Evolutionary conservation across 768 basidiomycete genomes (phyloP), one percentile per base, ranked within the genome.

Genomic region (Leccinum aurantiacum): DNA sequence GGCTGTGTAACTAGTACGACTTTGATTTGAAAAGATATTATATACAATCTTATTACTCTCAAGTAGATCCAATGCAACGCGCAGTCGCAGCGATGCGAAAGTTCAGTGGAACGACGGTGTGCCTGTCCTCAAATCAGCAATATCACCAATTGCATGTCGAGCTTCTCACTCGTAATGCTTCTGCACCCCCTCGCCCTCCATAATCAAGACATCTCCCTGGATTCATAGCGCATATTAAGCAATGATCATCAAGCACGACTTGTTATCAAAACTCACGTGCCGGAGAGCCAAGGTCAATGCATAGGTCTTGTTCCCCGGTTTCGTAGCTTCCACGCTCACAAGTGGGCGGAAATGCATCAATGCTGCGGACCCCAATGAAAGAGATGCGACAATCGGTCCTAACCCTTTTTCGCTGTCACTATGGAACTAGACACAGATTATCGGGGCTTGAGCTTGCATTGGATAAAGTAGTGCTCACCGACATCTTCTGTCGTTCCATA

Each of bases 401-500:
- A 93, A 74, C 4, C 90, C 91, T 11, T 76, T 75, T 74, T 93
- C 91, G 57, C 81, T 82, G 65, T 93, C 91, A 61, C 87, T 91
- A 64, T 93, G 91, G 69, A 90, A 92, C 89, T 91, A 58, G 33
- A 24, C 53, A 61, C 35, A 61, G 8, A 25, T 69, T 46, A 67
- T 37, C 56, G 55, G 9, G 14, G 27, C 29, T 44, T 56, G 6
- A 24, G n/a, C 31, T 51, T 35, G 35, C 7, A 31, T 25, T 1
- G 17, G n/a, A 17, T 37, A 60, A 22, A 33, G 33, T 31, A 35
- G 14, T 15, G 72, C 82, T 67, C 69, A 91, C 91, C 53, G 89
- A 82, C 91, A 93, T 93, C 69, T 81, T 89, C 71, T 93, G 91
- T 59, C 83, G 80, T 67, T 90, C 88, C 89, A 93, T 91, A 66